Conservation (phyloP, 345 rosid species). For the Brassica carinata region DNA sequence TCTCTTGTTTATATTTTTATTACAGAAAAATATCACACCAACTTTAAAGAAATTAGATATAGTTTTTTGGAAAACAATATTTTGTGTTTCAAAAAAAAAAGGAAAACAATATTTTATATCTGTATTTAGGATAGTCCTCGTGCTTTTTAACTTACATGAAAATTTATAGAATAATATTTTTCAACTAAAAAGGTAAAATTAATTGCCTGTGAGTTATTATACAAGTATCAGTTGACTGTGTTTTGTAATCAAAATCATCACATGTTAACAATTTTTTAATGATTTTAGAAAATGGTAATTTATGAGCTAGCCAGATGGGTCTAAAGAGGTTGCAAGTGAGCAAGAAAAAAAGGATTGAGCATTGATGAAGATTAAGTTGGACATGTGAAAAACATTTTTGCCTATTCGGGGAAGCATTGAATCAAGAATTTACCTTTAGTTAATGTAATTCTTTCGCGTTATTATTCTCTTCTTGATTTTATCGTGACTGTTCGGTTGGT, state of each 20-base stretch:
- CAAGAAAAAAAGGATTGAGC: not conserved
- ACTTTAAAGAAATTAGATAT: not conserved
- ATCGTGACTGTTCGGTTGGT: not conserved
- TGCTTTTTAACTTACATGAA: not conserved
- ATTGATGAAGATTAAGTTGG: not conserved
- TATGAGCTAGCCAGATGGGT: conserved; percentile 7
- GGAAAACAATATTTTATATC: not conserved
- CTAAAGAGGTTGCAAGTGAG: not conserved
- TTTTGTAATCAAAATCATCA: not conserved
- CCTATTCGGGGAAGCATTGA: not conserved
- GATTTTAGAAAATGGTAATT: not conserved
- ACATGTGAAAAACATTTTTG: not conserved
- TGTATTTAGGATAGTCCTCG: not conserved
- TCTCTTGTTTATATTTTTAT: not conserved
- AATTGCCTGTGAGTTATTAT: not conserved
- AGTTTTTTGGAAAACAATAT: not conserved
- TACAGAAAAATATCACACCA: not conserved
- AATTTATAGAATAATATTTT: not conserved
- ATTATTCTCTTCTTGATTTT: not conserved
- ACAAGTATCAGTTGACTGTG: not conserved
- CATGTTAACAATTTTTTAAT: not conserved
- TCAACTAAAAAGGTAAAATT: too few relatives aligned
- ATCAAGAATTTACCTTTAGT: not conserved
- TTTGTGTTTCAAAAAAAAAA: too few relatives aligned
- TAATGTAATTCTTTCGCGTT: not conserved